These are phyloP conservation scores for Penicillium roqueforti DNA, from an alignment of 495 filamentous ascomycete species.

Conservation along the genomic window DNA sequence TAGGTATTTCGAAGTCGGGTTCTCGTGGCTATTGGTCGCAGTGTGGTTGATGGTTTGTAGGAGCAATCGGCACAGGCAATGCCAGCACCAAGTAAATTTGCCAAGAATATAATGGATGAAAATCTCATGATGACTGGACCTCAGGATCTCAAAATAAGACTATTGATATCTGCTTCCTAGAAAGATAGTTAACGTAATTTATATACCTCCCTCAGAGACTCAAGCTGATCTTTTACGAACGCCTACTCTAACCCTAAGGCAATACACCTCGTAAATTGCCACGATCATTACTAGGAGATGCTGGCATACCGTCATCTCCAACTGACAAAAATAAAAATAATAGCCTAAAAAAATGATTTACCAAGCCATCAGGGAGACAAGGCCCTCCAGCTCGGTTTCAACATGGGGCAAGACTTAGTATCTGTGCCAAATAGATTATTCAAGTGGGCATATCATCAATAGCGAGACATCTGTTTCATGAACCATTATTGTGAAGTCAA, in stretches of 20 bases:
- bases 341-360: neutral
- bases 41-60: neutral
- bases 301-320: neutral
- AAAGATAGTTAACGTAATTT: neutral
- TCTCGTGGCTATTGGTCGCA: neutral
- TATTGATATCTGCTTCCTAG: neutral
- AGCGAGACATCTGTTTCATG: neutral
- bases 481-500: neutral
- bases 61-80: neutral
- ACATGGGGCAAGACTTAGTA: neutral
- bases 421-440: neutral
- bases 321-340: neutral
- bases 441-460: neutral
- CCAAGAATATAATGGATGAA: neutral
- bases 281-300: neutral
- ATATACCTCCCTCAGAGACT: neutral
- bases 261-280: neutral
- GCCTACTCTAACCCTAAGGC: neutral
- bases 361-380: neutral
- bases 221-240: neutral
- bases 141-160: neutral
- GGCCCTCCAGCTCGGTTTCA: neutral
- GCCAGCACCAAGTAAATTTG: neutral
- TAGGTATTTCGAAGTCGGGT: neutral
- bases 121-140: neutral